phyloP scores from a whole-genome alignment of 169 alveolate species.

The Plasmodium coatneyi region DNA sequence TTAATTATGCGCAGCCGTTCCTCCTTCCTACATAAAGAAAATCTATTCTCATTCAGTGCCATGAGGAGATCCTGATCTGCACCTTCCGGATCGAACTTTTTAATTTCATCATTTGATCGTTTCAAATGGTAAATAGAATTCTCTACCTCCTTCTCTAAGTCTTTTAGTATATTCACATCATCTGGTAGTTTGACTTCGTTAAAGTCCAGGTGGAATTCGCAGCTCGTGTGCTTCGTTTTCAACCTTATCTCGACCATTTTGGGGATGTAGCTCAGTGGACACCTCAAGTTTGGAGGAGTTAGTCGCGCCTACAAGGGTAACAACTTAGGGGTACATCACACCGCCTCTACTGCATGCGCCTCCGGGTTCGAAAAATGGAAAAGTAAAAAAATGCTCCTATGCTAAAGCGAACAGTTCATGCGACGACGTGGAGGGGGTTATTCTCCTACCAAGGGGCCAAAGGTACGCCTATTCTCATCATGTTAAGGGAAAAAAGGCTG shows the following conservation, averaged over 20 bases:
- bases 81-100: slow-evolving; percentile 51
- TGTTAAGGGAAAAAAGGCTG: background rate
- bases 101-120: slow-evolving; percentile 67
- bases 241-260: slow-evolving; percentile 60
- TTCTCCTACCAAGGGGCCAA: background rate
- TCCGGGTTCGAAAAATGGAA: background rate
- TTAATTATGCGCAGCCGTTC: slow-evolving; percentile 25
- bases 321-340: too few relatives aligned
- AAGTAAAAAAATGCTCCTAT: background rate
- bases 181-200: slow-evolving; percentile 59
- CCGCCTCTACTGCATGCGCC: too few relatives aligned
- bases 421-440: background rate
- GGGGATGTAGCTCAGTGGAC: background rate
- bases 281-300: background rate
- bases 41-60: slow-evolving; percentile 66
- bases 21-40: slow-evolving; percentile 50
- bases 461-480: background rate
- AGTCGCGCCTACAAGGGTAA: background rate
- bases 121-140: slow-evolving; percentile 62
- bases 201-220: slow-evolving; percentile 52
- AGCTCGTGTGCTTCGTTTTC: slow-evolving; percentile 21
- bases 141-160: slow-evolving; percentile 50
- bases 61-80: slow-evolving; percentile 45
- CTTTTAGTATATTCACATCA: slow-evolving; percentile 51
- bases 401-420: background rate